Percentiles rank a stretch among this genome's conserved stretches.
Evolutionary conservation across 805 yeast species (phyloP).

Genomic region (Zygosaccharomyces bailii): DNA sequence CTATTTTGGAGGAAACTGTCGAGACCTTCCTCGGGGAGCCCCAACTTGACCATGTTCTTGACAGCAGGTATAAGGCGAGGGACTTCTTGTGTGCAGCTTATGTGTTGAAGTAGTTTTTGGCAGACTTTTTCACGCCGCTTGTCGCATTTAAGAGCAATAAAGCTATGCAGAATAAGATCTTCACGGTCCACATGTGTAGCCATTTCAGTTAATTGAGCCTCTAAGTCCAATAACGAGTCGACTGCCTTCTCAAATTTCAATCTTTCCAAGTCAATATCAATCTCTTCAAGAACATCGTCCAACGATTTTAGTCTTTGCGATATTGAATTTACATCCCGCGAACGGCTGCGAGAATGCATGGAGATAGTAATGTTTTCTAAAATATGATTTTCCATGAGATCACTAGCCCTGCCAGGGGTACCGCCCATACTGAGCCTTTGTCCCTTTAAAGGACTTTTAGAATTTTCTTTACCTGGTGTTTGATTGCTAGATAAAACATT

Average conservation of each 20-base stretch:
- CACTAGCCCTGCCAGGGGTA: conserved; percentile 21
- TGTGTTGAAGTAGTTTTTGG: conserved; percentile 36
- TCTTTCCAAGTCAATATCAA: conserved; percentile 65
- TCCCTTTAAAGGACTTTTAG: conserved; percentile 35
- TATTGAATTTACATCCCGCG: conserved; percentile 44
- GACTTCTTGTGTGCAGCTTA: conserved; percentile 33
- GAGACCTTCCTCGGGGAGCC: conserved; percentile 47
- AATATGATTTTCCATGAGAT: conserved; percentile 34
- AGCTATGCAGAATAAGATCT: conserved; percentile 32
- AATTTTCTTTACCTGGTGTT: conserved; percentile 32
- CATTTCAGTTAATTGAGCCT: conserved; percentile 24
- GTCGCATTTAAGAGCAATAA: conserved; percentile 34
- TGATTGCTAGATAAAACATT: conserved; percentile 39
- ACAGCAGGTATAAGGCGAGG: conserved; percentile 28
- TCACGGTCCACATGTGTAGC: conserved; percentile 25
- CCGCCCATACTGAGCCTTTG: conserved; percentile 33
- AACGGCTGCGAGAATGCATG: conserved; percentile 57
- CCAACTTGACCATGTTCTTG: conserved; percentile 39
- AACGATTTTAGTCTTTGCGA: conserved; percentile 48
- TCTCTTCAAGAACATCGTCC: conserved; percentile 63
- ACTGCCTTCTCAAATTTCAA: conserved; percentile 49
- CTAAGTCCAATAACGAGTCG: conserved; percentile 35
- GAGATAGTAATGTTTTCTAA: conserved; percentile 59
- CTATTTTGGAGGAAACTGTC: conserved; percentile 48
- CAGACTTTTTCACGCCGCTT: conserved; percentile 34